Evolutionary conservation across 108 stramenopile genomes (phyloP).

Genomic region (Hondaea fermentalgiana): DNA sequence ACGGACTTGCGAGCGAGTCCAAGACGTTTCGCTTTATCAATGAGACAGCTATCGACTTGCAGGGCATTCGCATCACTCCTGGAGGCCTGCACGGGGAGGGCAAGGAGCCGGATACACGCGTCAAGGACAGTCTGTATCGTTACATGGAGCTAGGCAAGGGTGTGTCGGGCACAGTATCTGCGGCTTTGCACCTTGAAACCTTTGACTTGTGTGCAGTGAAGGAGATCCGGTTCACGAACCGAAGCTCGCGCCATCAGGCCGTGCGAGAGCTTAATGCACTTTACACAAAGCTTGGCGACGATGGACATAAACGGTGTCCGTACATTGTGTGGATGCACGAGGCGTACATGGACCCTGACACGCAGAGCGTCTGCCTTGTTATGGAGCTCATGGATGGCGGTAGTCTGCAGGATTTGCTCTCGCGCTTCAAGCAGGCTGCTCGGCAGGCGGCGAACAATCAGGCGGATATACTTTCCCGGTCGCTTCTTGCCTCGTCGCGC

Average conservation of each 20-base stretch:
- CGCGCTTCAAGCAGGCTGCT: not conserved
- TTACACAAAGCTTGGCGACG: not conserved
- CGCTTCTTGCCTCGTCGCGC: not conserved
- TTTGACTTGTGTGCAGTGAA: conserved; percentile 58
- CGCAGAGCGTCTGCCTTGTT: conserved; percentile 44
- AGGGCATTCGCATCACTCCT: not conserved
- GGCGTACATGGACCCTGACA: conserved; percentile 43
- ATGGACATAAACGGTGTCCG: not conserved
- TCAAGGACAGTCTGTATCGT: conserved; percentile 35
- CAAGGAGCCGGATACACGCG: not conserved
- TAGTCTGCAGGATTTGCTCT: conserved; percentile 31
- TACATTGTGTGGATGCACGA: conserved; percentile 51
- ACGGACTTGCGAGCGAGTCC: not conserved
- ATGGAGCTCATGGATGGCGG: conserved; percentile 37
- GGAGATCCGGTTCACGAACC: conserved; percentile 42
- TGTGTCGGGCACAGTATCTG: conserved; percentile 45
- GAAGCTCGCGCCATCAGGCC: conserved; percentile 43
- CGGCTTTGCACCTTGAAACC: conserved; percentile 52
- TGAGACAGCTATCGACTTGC: not conserved
- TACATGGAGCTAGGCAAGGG: conserved; percentile 49
- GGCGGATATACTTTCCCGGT: no score
- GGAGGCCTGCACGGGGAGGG: not conserved
- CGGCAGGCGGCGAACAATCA: not conserved
- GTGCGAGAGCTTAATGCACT: conserved; percentile 44
- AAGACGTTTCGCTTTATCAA: not conserved